phyloP scores from a whole-genome alignment of 225 moss, liverwort and hornwort genomes.

The Polytrichum commune region DNA sequence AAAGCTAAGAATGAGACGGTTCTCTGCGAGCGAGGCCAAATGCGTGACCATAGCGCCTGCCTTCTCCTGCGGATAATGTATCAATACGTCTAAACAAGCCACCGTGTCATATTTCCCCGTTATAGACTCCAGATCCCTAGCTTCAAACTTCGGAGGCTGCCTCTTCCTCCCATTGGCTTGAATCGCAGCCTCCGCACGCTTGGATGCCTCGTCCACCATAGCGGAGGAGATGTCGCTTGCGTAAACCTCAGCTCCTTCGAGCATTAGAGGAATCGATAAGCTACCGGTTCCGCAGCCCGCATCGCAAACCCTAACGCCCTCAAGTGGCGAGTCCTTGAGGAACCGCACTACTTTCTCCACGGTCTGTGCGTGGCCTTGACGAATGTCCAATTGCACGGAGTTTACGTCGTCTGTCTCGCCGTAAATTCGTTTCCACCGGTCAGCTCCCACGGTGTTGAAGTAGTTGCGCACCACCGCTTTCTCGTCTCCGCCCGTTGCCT shows the following conservation, averaged over 20 bases:
- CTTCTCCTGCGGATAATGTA: constrained; percentile 94
- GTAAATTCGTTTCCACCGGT: constrained; percentile 89
- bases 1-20: constrained; percentile 81
- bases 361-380: constrained; percentile 79
- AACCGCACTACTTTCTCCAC: constrained; percentile 75
- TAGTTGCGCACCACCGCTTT: constrained; percentile 91
- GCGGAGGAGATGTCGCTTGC: constrained; percentile 93
- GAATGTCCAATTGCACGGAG: constrained; percentile 87
- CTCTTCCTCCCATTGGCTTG: constrained; percentile 25
- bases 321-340: constrained; percentile 33
- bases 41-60: constrained; percentile 87
- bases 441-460: constrained; percentile 88
- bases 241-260: constrained; percentile 66
- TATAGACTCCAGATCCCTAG: constrained; percentile 86
- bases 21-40: constrained; percentile 81
- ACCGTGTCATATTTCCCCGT: constrained; percentile 85
- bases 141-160: constrained; percentile 58
- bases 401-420: constrained; percentile 95
- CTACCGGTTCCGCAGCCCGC: constrained; percentile 94
- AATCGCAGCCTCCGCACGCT: constrained; percentile 43
- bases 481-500: constrained; percentile 81
- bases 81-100: constrained; percentile 87
- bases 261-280: constrained; percentile 71
- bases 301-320: constrained; percentile 73
- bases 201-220: constrained; percentile 85